A percentile compares a stretch with the other conserved stretches of the same genome.
phyloP scores from a whole-genome alignment of 805 yeast genomes.

The Scheffersomyces amazonensis region DNA sequence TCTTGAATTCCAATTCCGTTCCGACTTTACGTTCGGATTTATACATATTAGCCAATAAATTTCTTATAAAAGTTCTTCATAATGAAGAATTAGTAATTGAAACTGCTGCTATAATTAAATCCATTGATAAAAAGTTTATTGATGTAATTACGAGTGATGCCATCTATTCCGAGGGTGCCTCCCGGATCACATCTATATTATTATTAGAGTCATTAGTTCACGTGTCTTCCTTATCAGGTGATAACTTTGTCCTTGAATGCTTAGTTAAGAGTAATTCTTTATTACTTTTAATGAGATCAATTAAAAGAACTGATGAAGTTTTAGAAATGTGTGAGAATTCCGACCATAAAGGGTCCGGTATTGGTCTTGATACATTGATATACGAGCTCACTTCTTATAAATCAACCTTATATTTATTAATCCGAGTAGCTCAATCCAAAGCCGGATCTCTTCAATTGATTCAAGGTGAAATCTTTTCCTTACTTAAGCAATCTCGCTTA shows the following conservation, averaged over 20 bases:
- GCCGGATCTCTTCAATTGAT: slow-evolving; percentile 74
- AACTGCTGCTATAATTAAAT: slow-evolving; percentile 51
- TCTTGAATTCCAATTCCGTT: slow-evolving; percentile 67
- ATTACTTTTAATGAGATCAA: slow-evolving; percentile 59
- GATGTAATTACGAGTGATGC: slow-evolving; percentile 75
- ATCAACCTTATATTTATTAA: slow-evolving; percentile 63
- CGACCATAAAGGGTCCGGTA: slow-evolving; percentile 14
- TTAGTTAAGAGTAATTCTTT: slow-evolving; percentile 67
- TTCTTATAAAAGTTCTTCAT: slow-evolving; percentile 49
- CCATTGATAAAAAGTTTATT: slow-evolving; percentile 58
- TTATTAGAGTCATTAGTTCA: slow-evolving; percentile 67
- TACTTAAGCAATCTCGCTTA: slow-evolving; percentile 54
- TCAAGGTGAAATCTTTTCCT: slow-evolving; percentile 68
- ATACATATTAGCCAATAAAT: slow-evolving; percentile 69
- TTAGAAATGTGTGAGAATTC: slow-evolving; percentile 34
- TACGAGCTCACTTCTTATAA: slow-evolving; percentile 79
- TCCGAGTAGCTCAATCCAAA: slow-evolving; percentile 73
- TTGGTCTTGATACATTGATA: slow-evolving; percentile 52
- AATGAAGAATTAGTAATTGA: slow-evolving; percentile 44
- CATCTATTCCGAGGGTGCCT: slow-evolving; percentile 71
- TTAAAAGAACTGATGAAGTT: slow-evolving; percentile 68
- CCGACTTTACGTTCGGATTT: slow-evolving; percentile 72
- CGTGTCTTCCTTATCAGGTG: slow-evolving; percentile 48
- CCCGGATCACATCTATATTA: slow-evolving; percentile 73
- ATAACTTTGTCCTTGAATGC: slow-evolving; percentile 56